These are phyloP conservation scores for Hypoxylon intermedium DNA, from an alignment of 495 filamentous ascomycete species.

Conservation along the genomic window DNA sequence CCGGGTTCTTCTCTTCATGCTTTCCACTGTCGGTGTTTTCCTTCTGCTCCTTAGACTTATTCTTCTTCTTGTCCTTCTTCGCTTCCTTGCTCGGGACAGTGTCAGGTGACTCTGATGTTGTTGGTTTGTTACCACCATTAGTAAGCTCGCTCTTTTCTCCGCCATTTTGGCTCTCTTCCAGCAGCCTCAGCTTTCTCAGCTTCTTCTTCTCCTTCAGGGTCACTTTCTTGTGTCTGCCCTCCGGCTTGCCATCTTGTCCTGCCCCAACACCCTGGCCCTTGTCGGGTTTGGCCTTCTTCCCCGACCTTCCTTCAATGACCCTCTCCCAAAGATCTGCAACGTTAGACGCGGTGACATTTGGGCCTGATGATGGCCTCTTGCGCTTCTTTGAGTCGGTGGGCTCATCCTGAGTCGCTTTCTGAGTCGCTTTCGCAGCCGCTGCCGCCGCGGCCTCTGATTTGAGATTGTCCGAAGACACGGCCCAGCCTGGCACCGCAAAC, in stretches of 20 bases:
- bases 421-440: neutral
- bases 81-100: conserved; percentile 35
- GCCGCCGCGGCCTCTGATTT: conserved; percentile 68
- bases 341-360: conserved; percentile 71
- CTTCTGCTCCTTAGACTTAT: conserved; percentile 34
- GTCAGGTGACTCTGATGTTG: conserved; percentile 1
- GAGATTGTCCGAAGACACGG: conserved; percentile 71
- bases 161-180: conserved; percentile 21
- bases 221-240: conserved; percentile 24
- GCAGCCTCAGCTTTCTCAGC: conserved; percentile 49
- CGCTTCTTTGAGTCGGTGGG: conserved; percentile 58
- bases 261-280: conserved; percentile 26
- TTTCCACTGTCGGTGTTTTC: conserved; percentile 23
- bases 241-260: conserved; percentile 22
- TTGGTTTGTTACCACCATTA: conserved; percentile 11
- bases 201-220: conserved; percentile 51
- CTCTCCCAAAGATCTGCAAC: conserved; percentile 77
- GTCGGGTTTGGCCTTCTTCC: conserved; percentile 47
- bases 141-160: conserved; percentile 13
- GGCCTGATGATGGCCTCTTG: conserved; percentile 62
- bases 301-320: conserved; percentile 71
- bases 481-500: conserved; percentile 95
- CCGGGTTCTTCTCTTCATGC: neutral
- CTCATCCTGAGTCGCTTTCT: conserved; percentile 37
- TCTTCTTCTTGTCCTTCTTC: conserved; percentile 47